phyloP scores from a whole-genome alignment of 306 rosid genomes.

The Echinosophora koreensis region DNA sequence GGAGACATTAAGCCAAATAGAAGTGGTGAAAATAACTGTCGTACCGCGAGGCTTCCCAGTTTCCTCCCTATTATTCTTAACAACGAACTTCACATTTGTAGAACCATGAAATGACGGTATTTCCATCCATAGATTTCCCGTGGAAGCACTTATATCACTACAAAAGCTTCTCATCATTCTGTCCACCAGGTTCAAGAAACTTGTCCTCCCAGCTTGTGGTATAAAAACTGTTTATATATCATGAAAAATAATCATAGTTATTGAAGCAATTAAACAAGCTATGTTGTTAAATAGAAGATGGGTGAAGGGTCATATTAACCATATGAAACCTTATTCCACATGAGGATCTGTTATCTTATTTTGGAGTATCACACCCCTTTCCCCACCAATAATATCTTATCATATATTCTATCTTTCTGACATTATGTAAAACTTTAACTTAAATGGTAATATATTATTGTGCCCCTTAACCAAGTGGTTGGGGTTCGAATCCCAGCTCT shows the following conservation, averaged over 20 bases:
- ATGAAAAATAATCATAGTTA: conserved; percentile 23
- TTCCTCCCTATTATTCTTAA: conserved; percentile 8
- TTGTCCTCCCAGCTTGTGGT: conserved; percentile 51
- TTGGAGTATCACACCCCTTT: no score
- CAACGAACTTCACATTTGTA: conserved; percentile 44
- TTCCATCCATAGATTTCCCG: conserved; percentile 52
- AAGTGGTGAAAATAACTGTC: conserved; percentile 49
- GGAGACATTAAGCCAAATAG: conserved; percentile 47
- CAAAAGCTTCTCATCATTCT: conserved; percentile 63
- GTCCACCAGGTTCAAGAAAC: conserved; percentile 57
- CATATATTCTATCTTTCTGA: no score
- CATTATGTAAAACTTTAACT: no score
- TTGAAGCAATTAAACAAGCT: not conserved
- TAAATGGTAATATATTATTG: no score
- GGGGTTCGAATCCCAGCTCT: no score
- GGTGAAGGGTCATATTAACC: not conserved
- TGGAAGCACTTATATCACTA: conserved; percentile 39
- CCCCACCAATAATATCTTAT: no score
- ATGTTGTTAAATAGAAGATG: not conserved
- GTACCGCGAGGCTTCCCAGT: conserved; percentile 43
- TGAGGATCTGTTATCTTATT: no score
- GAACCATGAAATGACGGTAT: conserved; percentile 6
- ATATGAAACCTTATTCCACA: not conserved
- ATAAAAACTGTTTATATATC: conserved; percentile 38
- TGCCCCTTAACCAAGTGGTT: no score